phyloP scores from a whole-genome alignment of 768 basidiomycete genomes.

The Gymnopilus dilepis region DNA sequence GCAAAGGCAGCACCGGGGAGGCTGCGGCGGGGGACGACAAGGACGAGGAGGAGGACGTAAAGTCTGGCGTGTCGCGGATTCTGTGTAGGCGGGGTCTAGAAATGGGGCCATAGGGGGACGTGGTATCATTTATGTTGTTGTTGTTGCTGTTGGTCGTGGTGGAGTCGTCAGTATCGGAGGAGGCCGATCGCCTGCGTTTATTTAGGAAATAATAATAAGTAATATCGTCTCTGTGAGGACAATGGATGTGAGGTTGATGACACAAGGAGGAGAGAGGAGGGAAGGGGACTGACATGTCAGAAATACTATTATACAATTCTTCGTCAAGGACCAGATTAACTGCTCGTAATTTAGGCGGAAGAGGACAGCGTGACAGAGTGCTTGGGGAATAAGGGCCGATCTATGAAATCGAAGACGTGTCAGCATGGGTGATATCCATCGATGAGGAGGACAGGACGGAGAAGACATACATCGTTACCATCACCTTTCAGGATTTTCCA shows the following conservation, averaged over 20 bases:
- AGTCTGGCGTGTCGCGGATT: constrained; percentile 24
- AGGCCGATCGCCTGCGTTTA: constrained; percentile 45
- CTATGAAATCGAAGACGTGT: constrained; percentile 39
- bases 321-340: constrained; percentile 74
- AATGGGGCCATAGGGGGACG: constrained; percentile 20
- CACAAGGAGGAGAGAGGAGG: neutral
- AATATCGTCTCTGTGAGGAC: constrained; percentile 54
- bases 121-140: constrained; percentile 20
- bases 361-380: constrained; percentile 73
- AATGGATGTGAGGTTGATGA: no score
- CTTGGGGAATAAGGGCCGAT: constrained; percentile 84
- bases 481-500: constrained; percentile 89
- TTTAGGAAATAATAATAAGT: constrained; percentile 50
- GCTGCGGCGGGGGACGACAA: no score
- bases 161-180: constrained; percentile 43
- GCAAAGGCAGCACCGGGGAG: no score
- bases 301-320: constrained; percentile 55
- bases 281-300: constrained; percentile 48
- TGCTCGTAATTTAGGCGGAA: constrained; percentile 77
- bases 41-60: constrained; percentile 2
- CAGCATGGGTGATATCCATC: constrained; percentile 6
- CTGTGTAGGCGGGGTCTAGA: constrained; percentile 21
- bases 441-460: neutral
- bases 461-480: constrained; percentile 70
- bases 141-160: no score